A percentile compares a stretch with the other conserved stretches of the same genome.
Evolutionary conservation across 257 asterid genomes (phyloP).

Genomic region (Solanum tarijense): DNA sequence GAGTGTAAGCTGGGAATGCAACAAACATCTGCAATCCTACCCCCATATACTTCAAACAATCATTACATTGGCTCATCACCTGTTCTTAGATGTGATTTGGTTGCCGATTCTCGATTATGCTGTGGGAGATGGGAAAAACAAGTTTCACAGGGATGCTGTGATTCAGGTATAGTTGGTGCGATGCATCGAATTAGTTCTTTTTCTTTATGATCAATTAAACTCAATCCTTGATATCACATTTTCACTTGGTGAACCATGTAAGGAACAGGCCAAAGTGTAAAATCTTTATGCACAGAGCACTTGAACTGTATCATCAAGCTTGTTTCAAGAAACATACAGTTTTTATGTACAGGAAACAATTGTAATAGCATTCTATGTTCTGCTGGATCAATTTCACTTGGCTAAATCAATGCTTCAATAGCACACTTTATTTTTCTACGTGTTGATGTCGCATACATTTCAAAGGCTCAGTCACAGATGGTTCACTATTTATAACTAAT

Average conservation of each 20-base stretch:
- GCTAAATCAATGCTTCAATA: not conserved
- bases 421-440: not conserved
- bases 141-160: constrained; percentile 1
- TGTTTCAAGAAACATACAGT: not conserved
- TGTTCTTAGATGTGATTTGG: constrained; percentile 4
- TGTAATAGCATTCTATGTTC: not conserved
- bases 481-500: not conserved
- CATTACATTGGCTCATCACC: not conserved
- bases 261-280: not conserved
- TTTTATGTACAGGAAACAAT: not conserved
- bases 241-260: constrained; percentile 1
- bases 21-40: constrained; percentile 2
- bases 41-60: not conserved
- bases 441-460: not conserved
- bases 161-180: constrained; percentile 10
- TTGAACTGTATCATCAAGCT: not conserved
- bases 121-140: constrained; percentile 12
- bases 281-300: not conserved
- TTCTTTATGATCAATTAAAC: not conserved
- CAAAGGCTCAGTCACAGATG: not conserved
- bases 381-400: not conserved
- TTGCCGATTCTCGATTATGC: not conserved
- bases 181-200: not conserved
- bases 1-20: constrained; percentile 5
- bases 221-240: not conserved